Base-by-base conservation (phyloP, 1,139 yeast species). In the Magnusiomyces tetraspermus region DNA sequence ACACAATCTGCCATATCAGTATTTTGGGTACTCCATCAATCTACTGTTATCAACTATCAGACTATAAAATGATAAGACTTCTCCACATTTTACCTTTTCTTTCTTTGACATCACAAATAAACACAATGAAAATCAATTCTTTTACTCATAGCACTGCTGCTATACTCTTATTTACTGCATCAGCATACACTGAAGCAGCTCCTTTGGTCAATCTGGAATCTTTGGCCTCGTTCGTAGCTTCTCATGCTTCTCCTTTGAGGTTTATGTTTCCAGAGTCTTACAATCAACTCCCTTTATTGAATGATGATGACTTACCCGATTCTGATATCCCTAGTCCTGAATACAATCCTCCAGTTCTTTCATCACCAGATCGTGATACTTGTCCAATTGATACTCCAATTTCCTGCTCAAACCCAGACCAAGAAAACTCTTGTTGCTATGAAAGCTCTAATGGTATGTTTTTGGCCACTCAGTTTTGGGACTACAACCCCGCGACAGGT, bases 381-480 rank as follows among this genome's bases (percentile, higher is more conserved):
- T 87, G 96, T 62, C 94, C 95, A 0, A 63, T 73, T 0, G 79
- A 82, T 59, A 60, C 77, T 1, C 95, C 96, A 0, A 66, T 78
- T 37, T 77, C 88, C n/a, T 85, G 96, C 62, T 67, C 76, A 21
- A 24, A 45, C 26, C 64, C 67, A 45, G 59, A 67, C n/a, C 50
- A 58, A 8, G 50, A 43, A 10, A 63, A 71, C 75, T 66, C 81
- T 1, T 92, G 98, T 64, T 92, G 97, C 67, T 87, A 82, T 66
- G 97, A 90, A 64, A 77, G 81, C 49, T 95, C 96, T 2, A 92
- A 94, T 36, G 97, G 97, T 1, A 76, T 89, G 17, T 73, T 90
- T 43, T 69, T 90, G 49, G 86, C 83, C 62, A 87, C 97, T 0
- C 97, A 92, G 66, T 89, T 90, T 68, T 92, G 97, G 97, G 96